These are phyloP conservation scores for Coemansia sp. DNA, from an alignment of 192 early-diverging fungal genomes.

Conservation along the genomic window DNA sequence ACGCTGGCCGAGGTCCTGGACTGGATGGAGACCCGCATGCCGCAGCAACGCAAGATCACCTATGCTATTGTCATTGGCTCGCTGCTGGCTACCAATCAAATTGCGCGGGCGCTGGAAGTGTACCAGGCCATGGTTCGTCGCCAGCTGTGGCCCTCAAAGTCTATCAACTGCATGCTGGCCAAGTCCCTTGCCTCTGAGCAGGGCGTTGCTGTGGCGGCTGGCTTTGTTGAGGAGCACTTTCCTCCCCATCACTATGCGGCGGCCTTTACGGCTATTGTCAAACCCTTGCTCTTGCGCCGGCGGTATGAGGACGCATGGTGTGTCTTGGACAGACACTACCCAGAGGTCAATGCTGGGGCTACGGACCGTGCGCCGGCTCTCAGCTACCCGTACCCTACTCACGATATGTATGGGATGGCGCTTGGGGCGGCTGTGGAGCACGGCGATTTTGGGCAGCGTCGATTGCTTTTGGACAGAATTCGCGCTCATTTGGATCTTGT, in stretches of 20 bases:
- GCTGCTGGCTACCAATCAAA: constrained; percentile 10
- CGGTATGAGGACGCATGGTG: constrained; percentile 19
- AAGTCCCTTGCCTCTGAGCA: constrained; percentile 4
- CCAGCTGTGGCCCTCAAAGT: constrained; percentile 25
- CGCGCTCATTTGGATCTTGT: constrained; percentile 18
- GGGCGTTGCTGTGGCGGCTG: neutral
- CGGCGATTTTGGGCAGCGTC: constrained; percentile 21
- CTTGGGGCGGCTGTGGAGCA: constrained; percentile 10
- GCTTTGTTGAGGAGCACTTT: constrained; percentile 19
- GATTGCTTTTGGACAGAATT: constrained; percentile 26
- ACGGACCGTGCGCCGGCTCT: neutral
- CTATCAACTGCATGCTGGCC: constrained; percentile 45
- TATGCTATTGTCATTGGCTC: constrained; percentile 21
- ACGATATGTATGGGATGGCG: constrained; percentile 29
- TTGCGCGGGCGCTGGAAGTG: constrained; percentile 26
- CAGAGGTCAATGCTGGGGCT: neutral
- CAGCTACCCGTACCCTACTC: constrained; percentile 21
- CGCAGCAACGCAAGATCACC: constrained; percentile 9
- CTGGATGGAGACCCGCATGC: constrained; percentile 22
- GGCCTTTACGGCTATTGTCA: constrained; percentile 19
- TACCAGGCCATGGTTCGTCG: constrained; percentile 17
- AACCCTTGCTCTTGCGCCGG: constrained; percentile 6
- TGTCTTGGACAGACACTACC: constrained; percentile 25
- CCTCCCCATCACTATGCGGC: constrained; percentile 31
- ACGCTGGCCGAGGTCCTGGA: constrained; percentile 4